Base-by-base conservation (phyloP, 192 early-diverging fungal genomes). In the Mortierella claussenii region DNA sequence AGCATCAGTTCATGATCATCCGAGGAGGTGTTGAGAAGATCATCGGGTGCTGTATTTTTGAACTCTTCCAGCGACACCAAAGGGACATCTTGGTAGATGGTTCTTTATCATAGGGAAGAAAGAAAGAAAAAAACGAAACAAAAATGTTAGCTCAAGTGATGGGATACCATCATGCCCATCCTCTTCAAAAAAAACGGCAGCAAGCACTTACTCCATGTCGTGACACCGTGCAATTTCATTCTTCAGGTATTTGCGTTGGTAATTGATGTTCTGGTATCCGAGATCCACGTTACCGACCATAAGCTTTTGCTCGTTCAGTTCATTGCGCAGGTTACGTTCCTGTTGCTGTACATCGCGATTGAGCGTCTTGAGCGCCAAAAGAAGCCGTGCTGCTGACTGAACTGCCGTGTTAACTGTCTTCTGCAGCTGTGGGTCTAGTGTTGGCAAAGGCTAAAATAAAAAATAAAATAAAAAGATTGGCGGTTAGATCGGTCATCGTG, bases 241-340 rank as follows among this genome's bases (percentile, higher is more conserved):
- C 44, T 51, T 6, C 20, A 76, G 71, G 32, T 76, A 76, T 76
- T 76, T 76, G n/a, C 71, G 55, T 27, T 76, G 71, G 28, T 76
- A 76, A 17, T 65, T 60, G 23, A 76, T 76, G 24, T 76, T 76
- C 18, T 76, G 71, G 27, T 31, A 61, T 18, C 71, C 71, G 0
- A 76, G 71, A 59, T 76, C 57, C 32, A 67, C 58, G 6, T 56
- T 66, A 1, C 55, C 71, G 7, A 76, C 57, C 28, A 20, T 58
- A 9, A 60, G 28, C 4, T 76, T 76, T 48, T 76, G 71, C 10
- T 76, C 71, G 18, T 57, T 60, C 15, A 76, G 40, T 28, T 66
- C 71, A 34, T 76, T 76, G 3, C 57, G 28, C 15, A 76, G 58
- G n/a, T 55, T 42, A 15, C 64, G 71, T 36, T 66, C 71, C 2